These are phyloP conservation scores for Fistulifera pelliculosa DNA, from an alignment of 108 stramenopile species.

Conservation along the genomic window DNA sequence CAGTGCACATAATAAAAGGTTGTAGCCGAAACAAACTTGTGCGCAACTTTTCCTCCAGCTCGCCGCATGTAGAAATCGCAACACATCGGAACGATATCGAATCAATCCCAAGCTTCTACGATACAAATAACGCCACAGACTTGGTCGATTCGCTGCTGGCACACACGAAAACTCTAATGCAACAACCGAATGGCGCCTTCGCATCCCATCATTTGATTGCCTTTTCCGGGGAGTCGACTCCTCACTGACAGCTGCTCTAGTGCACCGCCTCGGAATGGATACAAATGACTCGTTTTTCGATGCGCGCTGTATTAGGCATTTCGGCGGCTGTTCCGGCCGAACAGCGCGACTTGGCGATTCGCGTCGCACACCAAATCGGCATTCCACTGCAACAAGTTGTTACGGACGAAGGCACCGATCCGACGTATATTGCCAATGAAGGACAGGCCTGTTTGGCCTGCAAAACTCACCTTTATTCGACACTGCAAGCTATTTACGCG, in stretches of 20 bases:
- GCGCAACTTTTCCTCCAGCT: too few species aligned
- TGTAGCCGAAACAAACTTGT: too few species aligned
- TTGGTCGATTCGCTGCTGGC: constrained; percentile 21
- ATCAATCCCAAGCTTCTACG: not conserved
- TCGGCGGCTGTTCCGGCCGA: constrained; percentile 72
- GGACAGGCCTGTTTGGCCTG: constrained; percentile 91
- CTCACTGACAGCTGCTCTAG: constrained; percentile 71
- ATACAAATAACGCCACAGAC: constrained; percentile 12
- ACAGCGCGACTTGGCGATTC: constrained; percentile 63
- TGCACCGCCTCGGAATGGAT: constrained; percentile 14
- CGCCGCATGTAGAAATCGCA: too few species aligned
- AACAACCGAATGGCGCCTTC: not conserved
- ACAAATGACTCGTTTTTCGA: constrained; percentile 16
- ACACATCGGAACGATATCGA: too few species aligned
- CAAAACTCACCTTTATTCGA: constrained; percentile 89
- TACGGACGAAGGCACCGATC: constrained; percentile 75
- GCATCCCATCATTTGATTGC: constrained; percentile 53
- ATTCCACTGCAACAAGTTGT: constrained; percentile 47
- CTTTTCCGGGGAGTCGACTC: constrained; percentile 93
- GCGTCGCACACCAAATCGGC: constrained; percentile 62
- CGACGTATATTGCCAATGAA: constrained; percentile 70
- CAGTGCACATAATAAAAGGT: too few species aligned
- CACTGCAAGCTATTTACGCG: constrained; percentile 48
- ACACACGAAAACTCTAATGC: constrained; percentile 22
- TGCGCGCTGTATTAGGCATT: constrained; percentile 81